phyloP scores from a whole-genome alignment of 441 rosid species.

The Erodium trifolium region DNA sequence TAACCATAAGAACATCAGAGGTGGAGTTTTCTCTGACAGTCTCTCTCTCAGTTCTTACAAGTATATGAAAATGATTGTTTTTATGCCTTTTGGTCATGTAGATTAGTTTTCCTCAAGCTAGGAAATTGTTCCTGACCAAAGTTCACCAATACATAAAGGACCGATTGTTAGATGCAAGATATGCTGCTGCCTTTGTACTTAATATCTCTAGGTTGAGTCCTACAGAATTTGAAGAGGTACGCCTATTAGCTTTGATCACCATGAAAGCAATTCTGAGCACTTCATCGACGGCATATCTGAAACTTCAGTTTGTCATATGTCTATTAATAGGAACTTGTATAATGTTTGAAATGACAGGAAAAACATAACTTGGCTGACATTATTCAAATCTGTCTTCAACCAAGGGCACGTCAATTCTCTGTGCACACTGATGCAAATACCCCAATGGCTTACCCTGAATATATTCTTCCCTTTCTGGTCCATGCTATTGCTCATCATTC shows the following conservation, averaged over 20 bases:
- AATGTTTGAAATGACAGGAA: slow-evolving; percentile 54
- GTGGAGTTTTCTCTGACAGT: slow-evolving; percentile 30
- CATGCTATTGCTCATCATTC: slow-evolving; percentile 87
- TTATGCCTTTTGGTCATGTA: slow-evolving; percentile 26
- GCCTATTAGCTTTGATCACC: slow-evolving; percentile 20
- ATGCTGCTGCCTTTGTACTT: slow-evolving; percentile 79
- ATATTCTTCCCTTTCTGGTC: slow-evolving; percentile 65
- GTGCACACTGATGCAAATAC: slow-evolving; percentile 63
- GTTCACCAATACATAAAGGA: slow-evolving; percentile 93
- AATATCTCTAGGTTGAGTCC: slow-evolving; percentile 38
- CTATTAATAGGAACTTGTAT: not conserved
- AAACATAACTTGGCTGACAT: slow-evolving; percentile 81
- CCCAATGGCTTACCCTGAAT: slow-evolving; percentile 49
- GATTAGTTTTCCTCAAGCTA: slow-evolving; percentile 76
- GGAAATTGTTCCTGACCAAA: slow-evolving; percentile 67
- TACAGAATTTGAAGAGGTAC: slow-evolving; percentile 75
- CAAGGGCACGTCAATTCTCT: slow-evolving; percentile 71
- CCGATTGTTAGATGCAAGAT: slow-evolving; percentile 75
- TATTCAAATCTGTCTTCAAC: slow-evolving; percentile 75
- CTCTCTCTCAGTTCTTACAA: not conserved
- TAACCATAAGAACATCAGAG: slow-evolving; percentile 67
- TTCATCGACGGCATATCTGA: slow-evolving; percentile 11
- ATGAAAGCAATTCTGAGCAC: slow-evolving; percentile 14
- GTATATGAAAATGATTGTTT: slow-evolving; percentile 7
- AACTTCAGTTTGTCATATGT: slow-evolving; percentile 11